Evolutionary conservation across 768 basidiomycete species (phyloP).

Genomic region (Mycena leptocephala): DNA sequence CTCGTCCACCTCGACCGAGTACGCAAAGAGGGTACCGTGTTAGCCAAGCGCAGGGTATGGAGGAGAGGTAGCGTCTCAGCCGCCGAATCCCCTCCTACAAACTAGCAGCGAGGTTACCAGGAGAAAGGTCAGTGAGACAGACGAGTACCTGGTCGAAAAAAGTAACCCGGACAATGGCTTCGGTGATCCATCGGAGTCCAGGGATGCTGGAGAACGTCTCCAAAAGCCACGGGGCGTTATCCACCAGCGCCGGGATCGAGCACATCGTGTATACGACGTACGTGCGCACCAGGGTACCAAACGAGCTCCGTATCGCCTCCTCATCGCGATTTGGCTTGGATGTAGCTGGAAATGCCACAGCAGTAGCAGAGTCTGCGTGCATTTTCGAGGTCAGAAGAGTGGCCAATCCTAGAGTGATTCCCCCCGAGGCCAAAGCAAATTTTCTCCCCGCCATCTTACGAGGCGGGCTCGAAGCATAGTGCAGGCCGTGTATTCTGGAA

Average conservation of each 20-base stretch:
- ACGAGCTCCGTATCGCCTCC: slow-evolving; percentile 36
- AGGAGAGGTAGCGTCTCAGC: slow-evolving; percentile 79
- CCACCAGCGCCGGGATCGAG: slow-evolving; percentile 84
- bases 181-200: slow-evolving; percentile 76
- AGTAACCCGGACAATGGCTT: slow-evolving; percentile 80
- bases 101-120: slow-evolving; percentile 58
- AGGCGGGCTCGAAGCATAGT: slow-evolving; percentile 27
- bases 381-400: slow-evolving; percentile 17
- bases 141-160: slow-evolving; percentile 86
- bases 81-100: slow-evolving; percentile 92
- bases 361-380: slow-evolving; percentile 23
- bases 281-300: slow-evolving; percentile 71
- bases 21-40: slow-evolving; percentile 87
- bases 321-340: slow-evolving; percentile 12
- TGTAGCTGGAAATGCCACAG: background rate
- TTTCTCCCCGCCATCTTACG: background rate
- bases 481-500: slow-evolving; percentile 7
- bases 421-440: slow-evolving; percentile 23
- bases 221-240: slow-evolving; percentile 80
- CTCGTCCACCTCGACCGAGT: slow-evolving; percentile 90
- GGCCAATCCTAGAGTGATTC: slow-evolving; percentile 28
- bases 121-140: background rate
- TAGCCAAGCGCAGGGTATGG: slow-evolving; percentile 70
- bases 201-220: slow-evolving; percentile 66
- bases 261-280: slow-evolving; percentile 90